These are phyloP conservation scores for Mucor indicus DNA, from an alignment of 371 early-diverging fungal species.

Conservation along the genomic window DNA sequence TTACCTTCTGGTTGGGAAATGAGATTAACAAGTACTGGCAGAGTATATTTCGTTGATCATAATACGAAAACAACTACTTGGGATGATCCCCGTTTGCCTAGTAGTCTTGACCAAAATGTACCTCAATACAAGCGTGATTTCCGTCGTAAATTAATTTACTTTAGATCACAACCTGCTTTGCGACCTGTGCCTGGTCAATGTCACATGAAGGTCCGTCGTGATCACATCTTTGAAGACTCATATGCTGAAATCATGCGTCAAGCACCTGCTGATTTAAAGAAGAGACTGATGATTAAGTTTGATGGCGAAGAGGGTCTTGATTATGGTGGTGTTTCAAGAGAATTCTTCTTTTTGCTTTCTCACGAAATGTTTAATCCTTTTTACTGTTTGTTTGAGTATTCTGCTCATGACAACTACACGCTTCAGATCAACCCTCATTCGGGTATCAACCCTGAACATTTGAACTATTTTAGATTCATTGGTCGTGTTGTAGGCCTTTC, in stretches of 20 bases:
- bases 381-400: conserved; percentile 95
- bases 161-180: conserved; percentile 89
- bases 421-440: conserved; percentile 96
- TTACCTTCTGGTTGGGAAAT: conserved; percentile 97
- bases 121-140: conserved; percentile 98
- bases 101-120: conserved; percentile 91
- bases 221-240: conserved; percentile 93
- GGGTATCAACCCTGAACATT: conserved; percentile 95
- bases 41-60: conserved; percentile 94
- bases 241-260: conserved; percentile 91
- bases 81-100: conserved; percentile 96
- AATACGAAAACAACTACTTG: conserved; percentile 91
- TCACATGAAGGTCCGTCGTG: conserved; percentile 85
- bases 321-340: conserved; percentile 96
- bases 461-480: conserved; percentile 97
- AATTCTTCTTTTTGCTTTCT: conserved; percentile 95
- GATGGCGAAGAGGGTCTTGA: conserved; percentile 98
- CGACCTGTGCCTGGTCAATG: conserved; percentile 89
- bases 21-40: conserved; percentile 86
- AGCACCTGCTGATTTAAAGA: conserved; percentile 84
- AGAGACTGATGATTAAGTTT: conserved; percentile 96
- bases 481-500: conserved; percentile 97
- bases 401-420: conserved; percentile 95
- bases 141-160: conserved; percentile 93
- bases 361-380: conserved; percentile 99